Conservation (phyloP, 2,329 filamentous ascomycete genomes). For the Ophioceras dolichostomum region DNA sequence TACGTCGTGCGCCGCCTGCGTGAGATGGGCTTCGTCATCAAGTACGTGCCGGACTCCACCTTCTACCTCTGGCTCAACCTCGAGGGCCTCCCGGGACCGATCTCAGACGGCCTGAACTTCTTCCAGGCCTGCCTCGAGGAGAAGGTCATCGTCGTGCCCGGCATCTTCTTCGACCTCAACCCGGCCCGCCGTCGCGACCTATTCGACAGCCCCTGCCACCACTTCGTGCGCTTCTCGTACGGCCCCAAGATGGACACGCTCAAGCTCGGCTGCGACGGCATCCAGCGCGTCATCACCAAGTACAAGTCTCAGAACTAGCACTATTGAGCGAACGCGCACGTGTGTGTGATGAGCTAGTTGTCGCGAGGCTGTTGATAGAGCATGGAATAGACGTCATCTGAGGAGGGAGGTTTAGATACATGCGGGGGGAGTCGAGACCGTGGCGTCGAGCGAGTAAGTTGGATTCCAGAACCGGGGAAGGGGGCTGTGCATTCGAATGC, state of each 20-base stretch:
- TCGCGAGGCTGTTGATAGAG: no score
- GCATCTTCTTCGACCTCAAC: conserved; percentile 97
- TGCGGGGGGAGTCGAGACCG: no score
- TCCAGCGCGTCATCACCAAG: conserved; percentile 70
- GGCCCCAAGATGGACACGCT: conserved; percentile 71
- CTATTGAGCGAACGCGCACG: no score
- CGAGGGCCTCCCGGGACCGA: conserved; percentile 60
- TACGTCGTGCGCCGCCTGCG: conserved; percentile 71
- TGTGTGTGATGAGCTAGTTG: no score
- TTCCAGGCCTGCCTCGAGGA: conserved; percentile 88
- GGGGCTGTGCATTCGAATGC: no score
- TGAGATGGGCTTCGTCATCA: conserved; percentile 78
- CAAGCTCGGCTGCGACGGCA: conserved; percentile 69
- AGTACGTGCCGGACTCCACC: conserved; percentile 76
- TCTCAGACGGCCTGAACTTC: conserved; percentile 91
- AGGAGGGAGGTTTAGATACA: no score
- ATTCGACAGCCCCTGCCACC: conserved; percentile 90
- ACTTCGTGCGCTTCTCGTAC: conserved; percentile 78
- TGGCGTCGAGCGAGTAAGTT: no score
- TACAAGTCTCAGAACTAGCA: conserved; percentile 29
- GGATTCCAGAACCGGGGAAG: no score
- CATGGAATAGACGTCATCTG: no score
- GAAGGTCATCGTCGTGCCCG: conserved; percentile 92
- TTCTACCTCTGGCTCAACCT: conserved; percentile 78
- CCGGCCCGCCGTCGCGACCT: conserved; percentile 78